Evolutionary conservation across 306 rosid genomes (phyloP).

Genomic region (Cucurbita ficifolia): DNA sequence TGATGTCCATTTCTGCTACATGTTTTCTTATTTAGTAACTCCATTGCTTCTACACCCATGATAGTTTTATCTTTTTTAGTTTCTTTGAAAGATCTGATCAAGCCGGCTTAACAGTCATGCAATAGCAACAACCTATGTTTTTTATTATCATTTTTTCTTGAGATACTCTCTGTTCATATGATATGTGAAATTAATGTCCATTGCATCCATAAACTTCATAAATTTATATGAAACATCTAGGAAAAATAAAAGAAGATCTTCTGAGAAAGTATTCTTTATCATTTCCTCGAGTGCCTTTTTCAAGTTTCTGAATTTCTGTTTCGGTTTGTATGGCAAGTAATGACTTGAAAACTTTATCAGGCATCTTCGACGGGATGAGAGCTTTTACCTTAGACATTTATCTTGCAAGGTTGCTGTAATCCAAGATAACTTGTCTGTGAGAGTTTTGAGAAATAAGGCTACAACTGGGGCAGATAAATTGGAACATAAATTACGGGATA

Average conservation of each 20-base stretch:
- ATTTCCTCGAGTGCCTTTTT: neutral
- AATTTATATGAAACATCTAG: neutral
- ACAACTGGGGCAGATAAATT: constrained; percentile 12
- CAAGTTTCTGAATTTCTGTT: neutral
- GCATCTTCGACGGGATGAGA: constrained; percentile 44
- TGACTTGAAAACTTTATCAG: constrained; percentile 20
- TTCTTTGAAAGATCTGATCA: neutral
- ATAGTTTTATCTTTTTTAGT: neutral
- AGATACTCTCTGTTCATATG: neutral
- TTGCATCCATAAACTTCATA: neutral
- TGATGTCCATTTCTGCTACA: neutral
- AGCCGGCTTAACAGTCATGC: neutral
- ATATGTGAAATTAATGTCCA: neutral
- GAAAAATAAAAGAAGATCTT: neutral
- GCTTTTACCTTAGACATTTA: constrained; percentile 37
- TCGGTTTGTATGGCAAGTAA: neutral
- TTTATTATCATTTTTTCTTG: neutral
- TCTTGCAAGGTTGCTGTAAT: constrained; percentile 55
- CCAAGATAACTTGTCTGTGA: constrained; percentile 34
- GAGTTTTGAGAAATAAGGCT: constrained; percentile 22
- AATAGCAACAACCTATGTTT: no score
- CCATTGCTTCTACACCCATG: neutral
- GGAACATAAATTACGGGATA: constrained; percentile 22
- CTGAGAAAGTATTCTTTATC: neutral
- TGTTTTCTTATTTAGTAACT: neutral